A percentile compares a stretch with the other conserved stretches of the same genome.
These are phyloP conservation scores for Epithele typhae DNA, from an alignment of 768 basidiomycete genomes.

Conservation along the genomic window DNA sequence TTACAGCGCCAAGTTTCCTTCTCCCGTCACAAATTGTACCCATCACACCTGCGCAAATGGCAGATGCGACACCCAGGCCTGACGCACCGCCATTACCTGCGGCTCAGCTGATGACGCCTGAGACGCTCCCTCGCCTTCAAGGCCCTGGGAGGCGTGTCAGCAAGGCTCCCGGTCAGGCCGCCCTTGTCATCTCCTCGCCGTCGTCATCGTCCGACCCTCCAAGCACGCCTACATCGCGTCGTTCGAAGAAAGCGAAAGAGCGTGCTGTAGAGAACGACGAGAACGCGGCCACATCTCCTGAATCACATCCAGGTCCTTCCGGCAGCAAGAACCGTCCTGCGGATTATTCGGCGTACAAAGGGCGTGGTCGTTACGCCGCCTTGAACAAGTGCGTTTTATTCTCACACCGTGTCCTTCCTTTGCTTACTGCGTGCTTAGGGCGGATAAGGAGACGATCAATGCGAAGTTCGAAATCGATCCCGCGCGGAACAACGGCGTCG, in stretches of 20 bases:
- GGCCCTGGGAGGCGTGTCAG: too few species aligned
- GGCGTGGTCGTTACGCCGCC: slow-evolving; percentile 15
- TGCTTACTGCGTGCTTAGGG: slow-evolving; percentile 33
- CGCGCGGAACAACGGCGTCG: slow-evolving; percentile 56
- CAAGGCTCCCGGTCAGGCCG: too few species aligned
- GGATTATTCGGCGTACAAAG: slow-evolving; percentile 19
- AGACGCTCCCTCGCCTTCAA: slow-evolving; percentile 1
- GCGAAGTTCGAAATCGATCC: slow-evolving; percentile 64
- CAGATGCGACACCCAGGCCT: slow-evolving; percentile 3
- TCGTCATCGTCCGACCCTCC: too few species aligned
- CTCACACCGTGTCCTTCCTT: slow-evolving; percentile 37
- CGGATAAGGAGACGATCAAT: slow-evolving; percentile 47
- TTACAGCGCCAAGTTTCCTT: slow-evolving; percentile 8
- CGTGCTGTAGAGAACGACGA: slow-evolving; percentile 7
- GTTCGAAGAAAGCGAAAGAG: slow-evolving; percentile 1
- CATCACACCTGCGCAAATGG: neutral
- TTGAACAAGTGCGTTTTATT: slow-evolving; percentile 19
- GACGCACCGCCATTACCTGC: neutral
- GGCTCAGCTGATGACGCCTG: slow-evolving; percentile 4
- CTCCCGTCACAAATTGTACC: slow-evolving; percentile 5
- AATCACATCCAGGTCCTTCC: neutral
- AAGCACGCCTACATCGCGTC: too few species aligned
- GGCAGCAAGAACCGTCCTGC: neutral
- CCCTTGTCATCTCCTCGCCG: too few species aligned
- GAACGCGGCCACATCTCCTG: neutral